Conservation (phyloP, 148 eudicot genomes). For the Beta vulgaris region DNA sequence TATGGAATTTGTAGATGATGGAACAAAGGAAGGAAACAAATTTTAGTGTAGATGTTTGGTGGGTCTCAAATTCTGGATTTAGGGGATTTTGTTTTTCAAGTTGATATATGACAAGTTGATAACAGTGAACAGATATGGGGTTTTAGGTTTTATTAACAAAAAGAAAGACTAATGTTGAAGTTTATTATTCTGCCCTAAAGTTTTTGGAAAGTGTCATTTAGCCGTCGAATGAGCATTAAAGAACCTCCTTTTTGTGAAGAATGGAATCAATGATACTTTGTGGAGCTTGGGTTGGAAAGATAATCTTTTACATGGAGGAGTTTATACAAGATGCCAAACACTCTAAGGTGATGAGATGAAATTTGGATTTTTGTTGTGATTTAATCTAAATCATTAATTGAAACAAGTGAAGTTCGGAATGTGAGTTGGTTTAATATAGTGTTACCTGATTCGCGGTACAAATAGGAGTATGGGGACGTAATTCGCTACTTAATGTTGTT, state of each 20-base stretch:
- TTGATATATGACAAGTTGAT: conserved; percentile 20
- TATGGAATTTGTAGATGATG: conserved; percentile 3
- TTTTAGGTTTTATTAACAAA: neutral
- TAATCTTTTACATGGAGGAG: neutral
- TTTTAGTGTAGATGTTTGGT: conserved; percentile 19
- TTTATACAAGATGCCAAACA: neutral
- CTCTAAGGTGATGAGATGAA: neutral
- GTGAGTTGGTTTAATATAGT: neutral
- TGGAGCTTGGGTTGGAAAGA: neutral
- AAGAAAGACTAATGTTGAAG: neutral
- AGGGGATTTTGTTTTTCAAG: conserved; percentile 26
- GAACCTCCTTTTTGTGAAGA: neutral
- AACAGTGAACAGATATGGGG: neutral
- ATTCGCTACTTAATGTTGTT: too few relatives aligned
- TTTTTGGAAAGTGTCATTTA: neutral
- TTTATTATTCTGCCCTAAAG: neutral
- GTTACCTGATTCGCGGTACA: too few relatives aligned
- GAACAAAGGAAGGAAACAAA: neutral
- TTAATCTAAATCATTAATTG: neutral
- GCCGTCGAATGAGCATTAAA: neutral
- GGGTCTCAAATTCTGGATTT: conserved; percentile 30
- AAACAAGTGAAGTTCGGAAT: neutral
- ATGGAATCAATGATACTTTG: neutral
- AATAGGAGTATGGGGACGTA: too few relatives aligned
- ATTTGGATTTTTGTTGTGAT: neutral